Evolutionary conservation across 352 stramenopile genomes (phyloP), one percentile per base, ranked within the genome.

Genomic region (Phytophthora vignae): DNA sequence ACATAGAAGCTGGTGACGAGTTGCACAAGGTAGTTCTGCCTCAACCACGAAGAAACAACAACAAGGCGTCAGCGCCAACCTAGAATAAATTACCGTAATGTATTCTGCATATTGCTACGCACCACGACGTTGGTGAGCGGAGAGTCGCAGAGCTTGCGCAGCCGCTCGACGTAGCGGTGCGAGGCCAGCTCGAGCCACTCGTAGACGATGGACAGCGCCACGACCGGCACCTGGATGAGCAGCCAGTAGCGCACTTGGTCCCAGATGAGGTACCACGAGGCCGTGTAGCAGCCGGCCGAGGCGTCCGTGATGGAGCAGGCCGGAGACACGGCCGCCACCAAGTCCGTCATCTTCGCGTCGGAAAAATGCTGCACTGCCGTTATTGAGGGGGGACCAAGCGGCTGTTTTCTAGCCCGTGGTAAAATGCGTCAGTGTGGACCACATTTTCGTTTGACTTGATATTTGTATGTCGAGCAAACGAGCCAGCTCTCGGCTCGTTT

Each of bases 191-290:
- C 86, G 67, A 96, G 87, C 87, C 87, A 96, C 68, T 94, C 86
- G 67, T 90, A 95, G 61, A 91, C 76, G 61, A 95, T 78, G 11
- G 87, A 91, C 60, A 93, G 40, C 17, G 73, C 84, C 29, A 93
- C 55, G 12, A 95, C 76, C 15, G 90, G 86, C 53, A 86, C 58
- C 67, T 96, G 90, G 40, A 94, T 79, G 25, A 95, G 84, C 67
- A 91, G 69, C 84, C 85, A 96, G 58, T 87, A 90, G 58, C 85
- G 88, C 19, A 95, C 66, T 68, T 96, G 90, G 73, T 90, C 82
- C 78, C 87, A 91, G 17, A 95, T 78, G 61, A 96, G 83, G 67
- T 84, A 87, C 90, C 90, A 96, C 31, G 87, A 92, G 3, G 90
- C 90, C 60, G 88, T 93, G 73, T 88, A 96, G 73, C 90, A 96